These are phyloP conservation scores for Plicaturopsis crispa DNA, from an alignment of 768 basidiomycete species.

Conservation along the genomic window DNA sequence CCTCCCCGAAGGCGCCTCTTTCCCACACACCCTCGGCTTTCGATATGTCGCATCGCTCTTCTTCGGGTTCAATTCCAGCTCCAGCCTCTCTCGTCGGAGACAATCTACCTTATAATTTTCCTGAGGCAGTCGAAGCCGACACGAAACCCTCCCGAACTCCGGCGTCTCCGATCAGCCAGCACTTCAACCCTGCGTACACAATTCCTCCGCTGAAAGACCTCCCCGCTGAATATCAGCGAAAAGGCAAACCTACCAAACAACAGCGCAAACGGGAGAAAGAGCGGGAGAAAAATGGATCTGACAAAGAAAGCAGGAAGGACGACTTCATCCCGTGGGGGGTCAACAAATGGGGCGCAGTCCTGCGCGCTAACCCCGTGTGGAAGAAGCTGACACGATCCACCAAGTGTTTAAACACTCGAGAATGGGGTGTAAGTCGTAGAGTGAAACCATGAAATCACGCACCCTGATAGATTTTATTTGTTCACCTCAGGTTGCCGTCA, in stretches of 20 bases:
- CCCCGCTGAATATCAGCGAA: conserved; percentile 43
- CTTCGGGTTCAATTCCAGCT: conserved; percentile 25
- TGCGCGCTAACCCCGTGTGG: conserved; percentile 72
- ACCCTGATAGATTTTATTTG: background rate
- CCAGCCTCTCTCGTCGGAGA: conserved; percentile 25
- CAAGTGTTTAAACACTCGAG: conserved; percentile 73
- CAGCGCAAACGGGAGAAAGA: conserved; percentile 46
- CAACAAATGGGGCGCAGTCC: conserved; percentile 64
- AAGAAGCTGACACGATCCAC: conserved; percentile 59
- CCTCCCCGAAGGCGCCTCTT: conserved; percentile 9
- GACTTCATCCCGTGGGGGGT: conserved; percentile 63
- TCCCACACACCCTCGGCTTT: conserved; percentile 17
- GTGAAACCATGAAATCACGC: no score
- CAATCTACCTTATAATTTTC: conserved; percentile 23
- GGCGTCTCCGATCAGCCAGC: conserved; percentile 13
- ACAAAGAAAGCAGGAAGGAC: conserved; percentile 40
- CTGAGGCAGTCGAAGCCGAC: conserved; percentile 14
- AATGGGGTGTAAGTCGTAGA: conserved; percentile 70
- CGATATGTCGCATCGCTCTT: conserved; percentile 18
- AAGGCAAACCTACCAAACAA: conserved; percentile 34
- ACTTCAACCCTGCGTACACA: conserved; percentile 33
- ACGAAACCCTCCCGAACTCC: conserved; percentile 6
- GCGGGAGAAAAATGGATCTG: conserved; percentile 24
- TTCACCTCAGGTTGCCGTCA: background rate
- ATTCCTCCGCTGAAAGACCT: conserved; percentile 42